phyloP scores from a whole-genome alignment of 2,329 filamentous ascomycete genomes.

The Ophiosphaerella narmari region DNA sequence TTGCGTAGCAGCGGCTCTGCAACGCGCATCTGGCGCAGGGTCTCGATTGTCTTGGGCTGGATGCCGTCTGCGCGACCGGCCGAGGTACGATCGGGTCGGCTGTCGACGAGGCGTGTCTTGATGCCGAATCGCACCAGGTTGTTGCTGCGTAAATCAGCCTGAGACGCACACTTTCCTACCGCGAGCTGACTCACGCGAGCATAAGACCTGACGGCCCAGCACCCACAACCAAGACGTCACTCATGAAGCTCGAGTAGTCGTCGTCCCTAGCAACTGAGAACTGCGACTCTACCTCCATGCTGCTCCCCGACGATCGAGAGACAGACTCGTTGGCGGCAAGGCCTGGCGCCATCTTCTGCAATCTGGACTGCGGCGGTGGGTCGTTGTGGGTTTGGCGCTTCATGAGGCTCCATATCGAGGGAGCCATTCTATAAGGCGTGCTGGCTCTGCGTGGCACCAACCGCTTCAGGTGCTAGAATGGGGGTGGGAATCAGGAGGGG shows the following conservation, averaged over 20 bases:
- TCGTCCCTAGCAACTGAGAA: conserved; percentile 20
- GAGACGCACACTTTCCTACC: not conserved
- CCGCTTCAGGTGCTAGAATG: conserved; percentile 34
- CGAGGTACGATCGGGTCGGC: conserved; percentile 68
- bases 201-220: conserved; percentile 51
- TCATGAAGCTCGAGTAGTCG: conserved; percentile 42
- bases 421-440: conserved; percentile 37
- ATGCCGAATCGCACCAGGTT: conserved; percentile 69
- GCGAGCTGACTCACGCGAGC: conserved; percentile 44
- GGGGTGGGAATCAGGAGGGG: conserved; percentile 27
- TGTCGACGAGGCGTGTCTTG: conserved; percentile 68
- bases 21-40: conserved; percentile 73
- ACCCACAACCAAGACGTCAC: conserved; percentile 49
- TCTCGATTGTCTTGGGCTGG: conserved; percentile 80
- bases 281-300: conserved; percentile 24
- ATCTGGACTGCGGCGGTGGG: conserved; percentile 27
- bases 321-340: conserved; percentile 26
- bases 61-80: conserved; percentile 73
- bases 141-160: conserved; percentile 43
- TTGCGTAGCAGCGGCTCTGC: conserved; percentile 69
- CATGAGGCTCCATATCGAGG: conserved; percentile 40
- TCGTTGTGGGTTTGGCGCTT: conserved; percentile 38
- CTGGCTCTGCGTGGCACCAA: conserved; percentile 5
- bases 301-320: conserved; percentile 31
- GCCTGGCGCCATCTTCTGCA: conserved; percentile 43